These are phyloP conservation scores for Papiliotrema nemorosa DNA, from an alignment of 1,284 basidiomycete species.

Conservation along the genomic window DNA sequence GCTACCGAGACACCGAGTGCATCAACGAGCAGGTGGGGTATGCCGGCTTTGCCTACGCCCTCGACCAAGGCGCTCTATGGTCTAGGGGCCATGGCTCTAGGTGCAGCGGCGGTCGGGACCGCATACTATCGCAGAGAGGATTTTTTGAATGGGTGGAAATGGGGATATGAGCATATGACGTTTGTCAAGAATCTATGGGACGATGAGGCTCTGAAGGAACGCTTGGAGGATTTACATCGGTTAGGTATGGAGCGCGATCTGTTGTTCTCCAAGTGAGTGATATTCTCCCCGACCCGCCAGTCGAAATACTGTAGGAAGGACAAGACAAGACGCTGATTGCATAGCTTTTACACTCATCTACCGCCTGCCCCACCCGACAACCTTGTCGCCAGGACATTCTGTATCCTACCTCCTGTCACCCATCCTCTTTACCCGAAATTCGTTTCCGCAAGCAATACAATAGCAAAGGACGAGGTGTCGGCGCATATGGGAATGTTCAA, in stretches of 20 bases:
- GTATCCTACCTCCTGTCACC: slow-evolving; percentile 62
- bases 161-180: slow-evolving; percentile 83
- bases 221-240: slow-evolving; percentile 63
- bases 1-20: not conserved
- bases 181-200: slow-evolving; percentile 89
- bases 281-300: not conserved
- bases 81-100: slow-evolving; percentile 63
- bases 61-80: slow-evolving; percentile 26
- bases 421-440: slow-evolving; percentile 60
- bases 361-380: slow-evolving; percentile 61
- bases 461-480: slow-evolving; percentile 73
- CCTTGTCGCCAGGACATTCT: slow-evolving; percentile 64
- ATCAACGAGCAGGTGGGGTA: slow-evolving; percentile 10
- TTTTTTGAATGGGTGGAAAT: slow-evolving; percentile 65
- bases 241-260: slow-evolving; percentile 56
- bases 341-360: slow-evolving; percentile 71
- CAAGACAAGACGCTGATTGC: not conserved
- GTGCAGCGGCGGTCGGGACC: slow-evolving; percentile 78
- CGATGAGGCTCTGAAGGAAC: slow-evolving; percentile 59
- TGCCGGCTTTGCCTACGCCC: slow-evolving; percentile 13
- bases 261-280: slow-evolving; percentile 66
- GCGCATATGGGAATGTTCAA: slow-evolving; percentile 90
- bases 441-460: slow-evolving; percentile 60
- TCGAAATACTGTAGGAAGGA: no score
- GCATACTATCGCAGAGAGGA: slow-evolving; percentile 72